Evolutionary conservation across 78 protist genomes (phyloP).

Genomic region (Dictyostelium intermedium): DNA sequence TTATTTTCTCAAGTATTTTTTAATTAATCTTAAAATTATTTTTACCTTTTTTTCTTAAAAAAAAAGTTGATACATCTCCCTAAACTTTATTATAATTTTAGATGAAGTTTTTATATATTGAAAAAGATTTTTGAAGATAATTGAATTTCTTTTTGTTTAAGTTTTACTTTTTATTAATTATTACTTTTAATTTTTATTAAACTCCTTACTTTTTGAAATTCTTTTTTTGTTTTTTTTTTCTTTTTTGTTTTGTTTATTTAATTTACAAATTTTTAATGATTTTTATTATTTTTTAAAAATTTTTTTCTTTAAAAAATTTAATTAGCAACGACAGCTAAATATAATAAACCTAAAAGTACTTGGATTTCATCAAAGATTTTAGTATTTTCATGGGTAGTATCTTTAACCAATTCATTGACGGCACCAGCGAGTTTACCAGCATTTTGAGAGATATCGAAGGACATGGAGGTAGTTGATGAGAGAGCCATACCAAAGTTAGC

Average conservation of each 20-base stretch:
- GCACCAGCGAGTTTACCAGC: slow-evolving; percentile 67
- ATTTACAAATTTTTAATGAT: background rate
- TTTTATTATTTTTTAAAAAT: background rate
- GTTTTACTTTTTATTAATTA: too few species aligned
- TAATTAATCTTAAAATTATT: too few species aligned
- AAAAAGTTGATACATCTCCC: too few species aligned
- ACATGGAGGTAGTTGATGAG: slow-evolving; percentile 8
- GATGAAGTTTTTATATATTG: too few species aligned
- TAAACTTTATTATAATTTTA: too few species aligned
- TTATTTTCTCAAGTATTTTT: too few species aligned
- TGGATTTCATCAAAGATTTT: slow-evolving; percentile 52
- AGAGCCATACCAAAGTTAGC: slow-evolving; percentile 42
- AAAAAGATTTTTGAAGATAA: too few species aligned
- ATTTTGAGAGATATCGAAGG: slow-evolving; percentile 57
- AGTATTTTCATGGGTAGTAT: background rate
- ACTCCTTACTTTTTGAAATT: too few species aligned
- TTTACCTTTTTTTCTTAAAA: too few species aligned
- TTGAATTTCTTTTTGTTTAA: too few species aligned
- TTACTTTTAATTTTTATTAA: too few species aligned
- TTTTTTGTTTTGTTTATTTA: background rate
- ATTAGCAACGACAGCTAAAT: slow-evolving; percentile 49
- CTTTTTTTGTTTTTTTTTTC: too few species aligned
- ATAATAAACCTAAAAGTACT: slow-evolving; percentile 31
- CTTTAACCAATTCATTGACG: slow-evolving; percentile 50
- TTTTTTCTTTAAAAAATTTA: slow-evolving; percentile 22